Evolutionary conservation across 768 basidiomycete genomes (phyloP).

Genomic region (Boletus reticuloceps): DNA sequence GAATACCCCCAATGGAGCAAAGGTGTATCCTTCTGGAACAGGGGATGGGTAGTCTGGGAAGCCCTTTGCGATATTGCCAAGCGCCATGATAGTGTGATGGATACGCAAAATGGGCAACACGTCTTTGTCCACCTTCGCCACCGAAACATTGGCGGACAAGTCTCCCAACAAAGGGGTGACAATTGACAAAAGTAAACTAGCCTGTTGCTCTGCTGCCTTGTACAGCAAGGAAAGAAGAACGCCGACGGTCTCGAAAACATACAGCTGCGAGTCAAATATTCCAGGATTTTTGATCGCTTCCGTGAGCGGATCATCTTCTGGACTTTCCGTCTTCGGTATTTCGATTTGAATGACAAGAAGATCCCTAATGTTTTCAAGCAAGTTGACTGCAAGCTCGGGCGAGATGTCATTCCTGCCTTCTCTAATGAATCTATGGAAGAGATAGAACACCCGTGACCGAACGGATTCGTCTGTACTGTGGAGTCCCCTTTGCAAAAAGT

Average conservation of each 20-base stretch:
- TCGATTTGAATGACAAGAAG: slow-evolving; percentile 72
- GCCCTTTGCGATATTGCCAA: slow-evolving; percentile 93
- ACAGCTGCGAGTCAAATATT: slow-evolving; percentile 86
- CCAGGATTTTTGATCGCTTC: slow-evolving; percentile 76
- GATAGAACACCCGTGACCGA: slow-evolving; percentile 82
- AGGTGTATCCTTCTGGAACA: slow-evolving; percentile 60
- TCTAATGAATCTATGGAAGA: slow-evolving; percentile 90
- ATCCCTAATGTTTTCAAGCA: slow-evolving; percentile 76
- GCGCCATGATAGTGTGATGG: slow-evolving; percentile 92
- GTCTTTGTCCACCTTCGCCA: slow-evolving; percentile 59
- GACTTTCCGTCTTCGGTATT: slow-evolving; percentile 73
- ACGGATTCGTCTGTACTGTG: slow-evolving; percentile 72
- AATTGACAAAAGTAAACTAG: slow-evolving; percentile 66
- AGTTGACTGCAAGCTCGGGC: slow-evolving; percentile 60
- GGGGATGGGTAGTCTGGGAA: slow-evolving; percentile 88
- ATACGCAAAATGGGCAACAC: slow-evolving; percentile 79
- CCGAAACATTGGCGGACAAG: slow-evolving; percentile 55
- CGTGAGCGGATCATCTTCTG: slow-evolving; percentile 68
- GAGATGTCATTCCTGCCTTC: slow-evolving; percentile 79
- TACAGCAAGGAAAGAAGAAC: slow-evolving; percentile 76
- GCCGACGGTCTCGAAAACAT: slow-evolving; percentile 91
- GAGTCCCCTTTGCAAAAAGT: slow-evolving; percentile 59
- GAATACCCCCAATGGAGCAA: slow-evolving; percentile 78
- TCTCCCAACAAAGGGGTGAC: slow-evolving; percentile 81
- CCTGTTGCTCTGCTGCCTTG: slow-evolving; percentile 65